These are phyloP conservation scores for Ogataea glucozyma DNA, from an alignment of 805 yeast species.

Conservation along the genomic window DNA sequence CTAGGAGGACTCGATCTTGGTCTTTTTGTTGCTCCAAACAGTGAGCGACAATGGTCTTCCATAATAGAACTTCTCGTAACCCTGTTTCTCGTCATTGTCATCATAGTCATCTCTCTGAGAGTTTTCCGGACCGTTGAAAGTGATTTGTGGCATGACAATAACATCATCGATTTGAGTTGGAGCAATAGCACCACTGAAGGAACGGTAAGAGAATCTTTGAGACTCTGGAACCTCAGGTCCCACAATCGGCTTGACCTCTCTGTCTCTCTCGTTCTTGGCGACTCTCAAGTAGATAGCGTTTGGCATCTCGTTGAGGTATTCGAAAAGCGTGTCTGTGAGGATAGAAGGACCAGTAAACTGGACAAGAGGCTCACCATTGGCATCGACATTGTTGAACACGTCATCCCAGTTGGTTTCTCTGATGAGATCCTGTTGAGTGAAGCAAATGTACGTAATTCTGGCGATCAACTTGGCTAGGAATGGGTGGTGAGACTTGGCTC, in stretches of 20 bases:
- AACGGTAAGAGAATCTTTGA: constrained; percentile 32
- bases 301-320: constrained; percentile 30
- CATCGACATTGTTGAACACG: constrained; percentile 32
- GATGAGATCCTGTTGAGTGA: constrained; percentile 28
- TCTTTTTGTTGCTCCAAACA: constrained; percentile 27
- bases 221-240: constrained; percentile 32
- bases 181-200: constrained; percentile 34
- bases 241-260: constrained; percentile 25
- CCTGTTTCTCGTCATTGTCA: constrained; percentile 31
- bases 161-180: constrained; percentile 36
- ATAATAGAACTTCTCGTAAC: constrained; percentile 31
- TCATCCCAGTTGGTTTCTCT: constrained; percentile 32
- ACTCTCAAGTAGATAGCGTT: constrained; percentile 33
- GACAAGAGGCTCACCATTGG: constrained; percentile 36
- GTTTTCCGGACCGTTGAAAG: constrained; percentile 30
- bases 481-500: constrained; percentile 37
- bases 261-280: constrained; percentile 34
- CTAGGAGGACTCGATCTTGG: constrained; percentile 20
- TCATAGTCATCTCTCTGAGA: constrained; percentile 31
- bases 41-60: constrained; percentile 34
- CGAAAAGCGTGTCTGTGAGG: constrained; percentile 37
- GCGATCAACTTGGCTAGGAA: constrained; percentile 36
- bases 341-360: constrained; percentile 39
- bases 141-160: constrained; percentile 33
- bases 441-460: constrained; percentile 32